Conservation (phyloP, 2,329 filamentous ascomycete genomes). For the Ilyonectria robusta region DNA sequence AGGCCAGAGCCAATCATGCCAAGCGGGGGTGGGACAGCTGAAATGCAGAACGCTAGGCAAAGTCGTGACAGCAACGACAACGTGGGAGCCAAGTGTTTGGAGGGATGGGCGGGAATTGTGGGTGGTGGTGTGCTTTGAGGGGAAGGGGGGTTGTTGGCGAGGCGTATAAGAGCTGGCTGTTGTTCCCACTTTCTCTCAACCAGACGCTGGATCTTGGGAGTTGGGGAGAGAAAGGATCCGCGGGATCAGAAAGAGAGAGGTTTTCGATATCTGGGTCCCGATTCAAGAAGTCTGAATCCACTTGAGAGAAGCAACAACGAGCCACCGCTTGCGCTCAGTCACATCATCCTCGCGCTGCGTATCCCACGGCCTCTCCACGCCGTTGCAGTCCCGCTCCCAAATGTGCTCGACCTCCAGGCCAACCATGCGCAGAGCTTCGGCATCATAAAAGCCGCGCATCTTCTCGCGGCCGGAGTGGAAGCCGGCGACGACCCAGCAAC, state of each 20-base stretch:
- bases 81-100: background rate
- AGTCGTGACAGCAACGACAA: background rate
- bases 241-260: background rate
- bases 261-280: background rate
- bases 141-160: background rate
- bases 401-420: conserved; percentile 75
- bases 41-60: conserved; percentile 22
- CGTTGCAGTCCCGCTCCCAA: conserved; percentile 78
- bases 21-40: conserved; percentile 14
- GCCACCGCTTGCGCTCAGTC: conserved; percentile 77
- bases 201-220: background rate
- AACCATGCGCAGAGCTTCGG: conserved; percentile 57
- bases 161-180: conserved; percentile 5
- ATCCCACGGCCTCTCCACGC: conserved; percentile 72
- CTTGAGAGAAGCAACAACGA: conserved; percentile 71
- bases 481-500: conserved; percentile 76
- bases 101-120: background rate
- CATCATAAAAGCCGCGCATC: conserved; percentile 75
- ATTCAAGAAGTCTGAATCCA: conserved; percentile 47
- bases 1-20: conserved; percentile 23
- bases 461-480: conserved; percentile 80
- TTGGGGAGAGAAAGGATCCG: background rate
- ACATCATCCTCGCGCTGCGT: conserved; percentile 75
- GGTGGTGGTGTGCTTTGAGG: background rate
- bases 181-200: background rate